Base-by-base conservation (phyloP, 2,329 filamentous ascomycete species). In the Penicillium sp. region DNA sequence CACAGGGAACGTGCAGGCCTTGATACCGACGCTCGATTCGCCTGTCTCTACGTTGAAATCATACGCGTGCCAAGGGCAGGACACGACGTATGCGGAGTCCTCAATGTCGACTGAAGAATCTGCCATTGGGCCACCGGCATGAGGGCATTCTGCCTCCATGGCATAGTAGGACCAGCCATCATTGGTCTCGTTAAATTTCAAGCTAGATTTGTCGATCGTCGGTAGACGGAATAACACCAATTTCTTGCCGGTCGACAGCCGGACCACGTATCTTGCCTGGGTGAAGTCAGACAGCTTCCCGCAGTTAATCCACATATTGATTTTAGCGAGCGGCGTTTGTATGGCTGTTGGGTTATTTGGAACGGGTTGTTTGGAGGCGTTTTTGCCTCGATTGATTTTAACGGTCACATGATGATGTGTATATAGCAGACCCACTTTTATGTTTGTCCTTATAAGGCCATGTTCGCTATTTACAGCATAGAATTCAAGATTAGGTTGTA, bases 1-100 rank as follows among this genome's bases (percentile, higher is more conserved):
- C 39, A 79, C 68, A 1, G 75, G 74, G 47, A 76, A 79, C 1
- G 76, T 79, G 64, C 76, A 79, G 3, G 76, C 70, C 62, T 76
- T 77, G 55, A 78, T 70, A 10, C 76, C 76, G 16, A 77, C 74
- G 56, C 76, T 79, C 7, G 76, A 79, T 64, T 78, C 74, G 50
- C 76, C 76, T 0, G 76, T 78, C 63, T 78, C 75, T 53, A 78
- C 74, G 51, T 78, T 78, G 57, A 79, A 79, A 60, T 79, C 76
- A 59, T 79, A 79, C 2, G 76, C 76, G 62, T 79, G 76, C 76
- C 76, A 79, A 13, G 76, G 76, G 55, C 76, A 79, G 1, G 76
- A 78, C 16, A 71, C 76, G 23, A 79, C 64, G 56, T 79, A 79
- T 1, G 75, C 74, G 0, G 76, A 78, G 54, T 79, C 76, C 54